Percentiles rank a stretch among this genome's conserved stretches.
These are phyloP conservation scores for Acanthamoeba castellanii DNA, from an alignment of 208 protist genomes.

Conservation along the genomic window DNA sequence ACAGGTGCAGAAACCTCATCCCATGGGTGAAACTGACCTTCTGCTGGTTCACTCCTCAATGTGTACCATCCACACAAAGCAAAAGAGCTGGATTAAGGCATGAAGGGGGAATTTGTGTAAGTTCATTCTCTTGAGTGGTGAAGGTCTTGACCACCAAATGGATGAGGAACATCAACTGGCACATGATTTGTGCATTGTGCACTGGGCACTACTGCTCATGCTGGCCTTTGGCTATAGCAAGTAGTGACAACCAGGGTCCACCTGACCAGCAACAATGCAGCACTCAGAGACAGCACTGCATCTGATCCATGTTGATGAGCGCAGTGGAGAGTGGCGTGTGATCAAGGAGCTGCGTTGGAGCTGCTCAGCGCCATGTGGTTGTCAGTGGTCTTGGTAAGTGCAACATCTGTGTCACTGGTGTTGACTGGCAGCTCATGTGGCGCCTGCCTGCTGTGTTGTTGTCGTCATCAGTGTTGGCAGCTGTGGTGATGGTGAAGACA, in stretches of 20 bases:
- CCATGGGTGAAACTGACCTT: no score
- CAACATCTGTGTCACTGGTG: not conserved
- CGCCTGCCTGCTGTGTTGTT: no score
- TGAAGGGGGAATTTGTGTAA: no score
- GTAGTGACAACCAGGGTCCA: not conserved
- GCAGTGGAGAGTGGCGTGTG: not conserved
- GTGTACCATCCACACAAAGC: no score
- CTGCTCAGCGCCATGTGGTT: not conserved
- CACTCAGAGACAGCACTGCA: not conserved
- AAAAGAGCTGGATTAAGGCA: no score
- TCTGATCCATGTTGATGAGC: not conserved
- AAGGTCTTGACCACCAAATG: not conserved
- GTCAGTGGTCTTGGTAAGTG: not conserved
- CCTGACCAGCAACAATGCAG: no score
- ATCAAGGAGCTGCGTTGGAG: not conserved
- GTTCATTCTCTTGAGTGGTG: no score
- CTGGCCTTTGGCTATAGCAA: not conserved
- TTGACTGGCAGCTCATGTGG: slow-evolving; percentile 20
- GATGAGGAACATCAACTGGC: not conserved
- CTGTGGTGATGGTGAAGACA: not conserved
- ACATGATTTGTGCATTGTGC: not conserved
- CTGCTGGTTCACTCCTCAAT: no score
- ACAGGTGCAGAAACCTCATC: no score
- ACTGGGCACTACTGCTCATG: slow-evolving; percentile 22
- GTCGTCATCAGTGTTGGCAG: not conserved